Evolutionary conservation across 495 filamentous ascomycete species (phyloP), one percentile per base, ranked within the genome.

Genomic region (Hypoxylon perforatum): DNA sequence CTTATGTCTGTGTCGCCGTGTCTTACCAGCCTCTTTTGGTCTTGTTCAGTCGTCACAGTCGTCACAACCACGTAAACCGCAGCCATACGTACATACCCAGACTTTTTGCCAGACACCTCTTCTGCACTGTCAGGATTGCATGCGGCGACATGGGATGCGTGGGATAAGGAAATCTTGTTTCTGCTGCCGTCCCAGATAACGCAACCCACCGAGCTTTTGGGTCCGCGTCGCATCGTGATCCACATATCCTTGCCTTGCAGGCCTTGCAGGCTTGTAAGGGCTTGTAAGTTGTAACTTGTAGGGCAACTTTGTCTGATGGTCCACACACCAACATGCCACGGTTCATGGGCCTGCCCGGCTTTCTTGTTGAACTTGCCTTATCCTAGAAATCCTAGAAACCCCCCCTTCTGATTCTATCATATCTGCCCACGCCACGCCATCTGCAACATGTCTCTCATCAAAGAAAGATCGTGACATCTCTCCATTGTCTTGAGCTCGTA

Each of bases 121-220:
- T 3, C 25, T 28, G 36, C 14, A 41, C 25, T 15, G 38, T 52
- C n/a, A 39, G 41, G 23, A 63, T 54, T 12, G 60, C 42, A 63
- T 50, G 50, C 50, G 51, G 44, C 51, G 36, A 56, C 41, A 55
- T 48, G 3, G 22, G 28, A 14, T 19, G 44, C 30, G n/a, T 38
- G n/a, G 54, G 61, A 48, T 46, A 67, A 42, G 48, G 41, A 63
- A 68, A 63, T 68, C 59, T 68, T 68, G 59, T 68, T 68, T 63
- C 57, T 61, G n/a, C 25, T 18, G 25, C 25, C 42, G 41, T 45
- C 54, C 56, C 33, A 57, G 64, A 57, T 61, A 61, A 67, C 52
- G 64, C 64, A 61, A 67, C 46, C 38, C 38, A 49, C 64, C 64
- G 57, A 62, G 1, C 8, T 54, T 42, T 61, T 67, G 46, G 57